Conservation (phyloP, 148 eudicot genomes). For the Dianthus caryophyllus region DNA sequence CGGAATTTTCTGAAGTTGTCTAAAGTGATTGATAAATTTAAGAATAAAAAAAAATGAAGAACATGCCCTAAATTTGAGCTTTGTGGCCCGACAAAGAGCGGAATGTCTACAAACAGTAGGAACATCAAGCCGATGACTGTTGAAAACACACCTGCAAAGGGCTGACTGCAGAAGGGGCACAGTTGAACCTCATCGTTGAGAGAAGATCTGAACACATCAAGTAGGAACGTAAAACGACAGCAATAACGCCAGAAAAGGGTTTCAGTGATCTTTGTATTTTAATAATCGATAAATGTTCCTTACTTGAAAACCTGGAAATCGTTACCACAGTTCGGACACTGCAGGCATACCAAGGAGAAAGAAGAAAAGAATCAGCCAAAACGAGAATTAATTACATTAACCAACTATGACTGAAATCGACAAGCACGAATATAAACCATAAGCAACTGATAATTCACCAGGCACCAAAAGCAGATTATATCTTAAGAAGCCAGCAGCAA, state of each 20-base stretch:
- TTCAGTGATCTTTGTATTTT: not conserved
- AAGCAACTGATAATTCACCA: not conserved
- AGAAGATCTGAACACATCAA: conserved; percentile 52
- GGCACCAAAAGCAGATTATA: not conserved
- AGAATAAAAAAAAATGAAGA: no score
- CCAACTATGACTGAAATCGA: not conserved
- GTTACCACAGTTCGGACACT: conserved; percentile 93
- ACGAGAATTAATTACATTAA: not conserved
- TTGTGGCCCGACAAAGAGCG: not conserved
- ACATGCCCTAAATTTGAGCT: not conserved
- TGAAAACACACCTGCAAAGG: conserved; percentile 66
- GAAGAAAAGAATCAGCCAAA: not conserved
- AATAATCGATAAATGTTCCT: no score
- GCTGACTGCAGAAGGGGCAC: conserved; percentile 86
- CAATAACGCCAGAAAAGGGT: conserved; percentile 5
- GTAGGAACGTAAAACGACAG: conserved; percentile 1
- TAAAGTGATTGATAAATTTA: no score
- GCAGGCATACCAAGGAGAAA: conserved; percentile 33
- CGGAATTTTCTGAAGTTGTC: no score
- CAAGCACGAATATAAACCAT: not conserved
- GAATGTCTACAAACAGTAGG: not conserved
- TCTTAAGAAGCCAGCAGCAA: not conserved
- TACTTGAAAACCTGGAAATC: conserved; percentile 85
- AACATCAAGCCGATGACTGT: not conserved
- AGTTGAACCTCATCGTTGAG: conserved; percentile 62